A percentile compares a stretch with the other conserved stretches of the same genome.
These are phyloP conservation scores for Hygrophila difformis DNA, from an alignment of 257 asterid genomes.

Conservation along the genomic window DNA sequence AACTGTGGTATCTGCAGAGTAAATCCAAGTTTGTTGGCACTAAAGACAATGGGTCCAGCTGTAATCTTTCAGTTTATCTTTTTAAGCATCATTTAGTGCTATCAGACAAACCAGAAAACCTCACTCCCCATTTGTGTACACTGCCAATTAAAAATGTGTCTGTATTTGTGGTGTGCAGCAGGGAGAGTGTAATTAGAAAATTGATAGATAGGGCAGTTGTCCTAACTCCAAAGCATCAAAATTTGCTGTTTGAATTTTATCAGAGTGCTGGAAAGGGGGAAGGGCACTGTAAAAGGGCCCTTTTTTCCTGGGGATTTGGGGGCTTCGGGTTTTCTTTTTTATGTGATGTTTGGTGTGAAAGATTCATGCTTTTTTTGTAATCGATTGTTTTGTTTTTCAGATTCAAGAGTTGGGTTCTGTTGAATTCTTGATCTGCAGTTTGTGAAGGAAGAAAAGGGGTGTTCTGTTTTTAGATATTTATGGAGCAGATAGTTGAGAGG, in stretches of 20 bases:
- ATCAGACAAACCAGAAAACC: slow-evolving; percentile 24
- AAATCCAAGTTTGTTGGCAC: slow-evolving; percentile 28
- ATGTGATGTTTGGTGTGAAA: slow-evolving; percentile 15
- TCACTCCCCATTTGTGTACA: slow-evolving; percentile 17
- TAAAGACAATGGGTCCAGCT: slow-evolving; percentile 62
- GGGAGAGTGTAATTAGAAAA: slow-evolving; percentile 16
- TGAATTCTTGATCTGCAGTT: slow-evolving; percentile 38
- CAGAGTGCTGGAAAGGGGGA: slow-evolving; percentile 17
- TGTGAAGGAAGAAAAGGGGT: slow-evolving; percentile 19
- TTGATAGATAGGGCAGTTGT: slow-evolving; percentile 21
- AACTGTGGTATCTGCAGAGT: slow-evolving; percentile 28
- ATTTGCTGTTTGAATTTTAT: slow-evolving; percentile 44
- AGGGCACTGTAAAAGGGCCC: slow-evolving; percentile 15
- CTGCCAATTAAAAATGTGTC: no score
- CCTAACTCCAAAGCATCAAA: slow-evolving; percentile 34
- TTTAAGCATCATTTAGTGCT: slow-evolving; percentile 28
- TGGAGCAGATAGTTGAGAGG: slow-evolving; percentile 73
- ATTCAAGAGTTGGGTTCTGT: slow-evolving; percentile 26
- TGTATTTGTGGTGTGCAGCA: slow-evolving; percentile 18
- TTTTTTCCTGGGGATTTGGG: slow-evolving; percentile 33
- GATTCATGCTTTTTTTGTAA: slow-evolving; percentile 11
- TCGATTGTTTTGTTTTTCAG: slow-evolving; percentile 23
- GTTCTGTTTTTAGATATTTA: slow-evolving; percentile 26
- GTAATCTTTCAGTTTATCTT: slow-evolving; percentile 45
- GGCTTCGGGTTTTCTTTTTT: slow-evolving; percentile 12